phyloP scores from a whole-genome alignment of 305 asterid genomes.

The Fraxinus baroniana region DNA sequence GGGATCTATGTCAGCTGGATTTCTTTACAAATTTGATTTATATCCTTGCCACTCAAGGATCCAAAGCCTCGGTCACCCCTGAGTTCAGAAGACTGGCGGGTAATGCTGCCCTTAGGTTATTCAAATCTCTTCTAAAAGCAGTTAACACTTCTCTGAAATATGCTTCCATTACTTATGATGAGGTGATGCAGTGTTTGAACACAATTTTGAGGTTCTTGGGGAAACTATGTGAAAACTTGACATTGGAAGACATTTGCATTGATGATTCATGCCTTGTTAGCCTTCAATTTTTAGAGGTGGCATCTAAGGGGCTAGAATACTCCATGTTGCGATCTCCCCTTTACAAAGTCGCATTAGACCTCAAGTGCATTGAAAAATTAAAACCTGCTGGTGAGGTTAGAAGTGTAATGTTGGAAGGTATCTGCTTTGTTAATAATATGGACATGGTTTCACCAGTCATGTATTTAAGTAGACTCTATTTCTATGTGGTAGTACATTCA shows the following conservation, averaged over 20 bases:
- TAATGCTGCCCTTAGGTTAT: slow-evolving; percentile 52
- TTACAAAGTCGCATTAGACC: slow-evolving; percentile 52
- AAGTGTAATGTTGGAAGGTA: slow-evolving; percentile 25
- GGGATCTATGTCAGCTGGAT: slow-evolving; percentile 60
- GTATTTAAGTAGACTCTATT: slow-evolving; percentile 49
- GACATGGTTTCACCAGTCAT: slow-evolving; percentile 55
- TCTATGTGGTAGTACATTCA: slow-evolving; percentile 42
- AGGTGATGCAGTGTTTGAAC: slow-evolving; percentile 51
- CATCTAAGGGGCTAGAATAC: slow-evolving; percentile 53
- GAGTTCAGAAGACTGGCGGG: slow-evolving; percentile 41
- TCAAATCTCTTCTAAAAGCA: slow-evolving; percentile 57
- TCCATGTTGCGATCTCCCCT: slow-evolving; percentile 64
- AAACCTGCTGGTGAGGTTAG: slow-evolving; percentile 35
- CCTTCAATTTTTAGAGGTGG: slow-evolving; percentile 56
- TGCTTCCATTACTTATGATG: slow-evolving; percentile 47
- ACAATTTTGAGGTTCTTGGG: slow-evolving; percentile 51
- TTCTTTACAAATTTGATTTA: slow-evolving; percentile 55
- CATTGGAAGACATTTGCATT: slow-evolving; percentile 29
- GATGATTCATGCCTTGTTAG: slow-evolving; percentile 30
- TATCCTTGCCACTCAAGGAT: slow-evolving; percentile 42
- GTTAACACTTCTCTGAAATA: slow-evolving; percentile 41
- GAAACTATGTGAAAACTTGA: slow-evolving; percentile 34
- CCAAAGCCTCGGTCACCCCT: slow-evolving; percentile 29
- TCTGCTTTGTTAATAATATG: slow-evolving; percentile 35
- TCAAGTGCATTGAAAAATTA: slow-evolving; percentile 31